Evolutionary conservation across 495 filamentous ascomycete genomes (phyloP), one percentile per base, ranked within the genome.

Genomic region (Glonium stellatum): DNA sequence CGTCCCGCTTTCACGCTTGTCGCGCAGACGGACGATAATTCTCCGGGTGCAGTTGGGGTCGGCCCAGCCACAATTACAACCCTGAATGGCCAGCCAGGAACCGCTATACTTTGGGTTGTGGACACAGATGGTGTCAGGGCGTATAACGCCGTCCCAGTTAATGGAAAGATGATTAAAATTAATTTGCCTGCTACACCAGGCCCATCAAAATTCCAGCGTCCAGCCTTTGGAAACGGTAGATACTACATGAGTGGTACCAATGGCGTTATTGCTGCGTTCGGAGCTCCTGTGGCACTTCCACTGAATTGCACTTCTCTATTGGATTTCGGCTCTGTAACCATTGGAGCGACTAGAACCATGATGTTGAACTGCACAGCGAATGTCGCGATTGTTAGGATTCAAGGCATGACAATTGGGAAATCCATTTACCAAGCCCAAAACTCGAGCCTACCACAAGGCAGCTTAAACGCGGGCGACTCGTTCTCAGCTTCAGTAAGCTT

Each of bases 161-260:
- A 72, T 57, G 76, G 76, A 0, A 62, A 68, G 18, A 56, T 79
- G 44, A 64, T 66, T 19, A 65, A 63, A 8, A 75, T 79, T 55
- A 68, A 55, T 27, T 31, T 77, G 1, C 74, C 75, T 1, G 68
- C 71, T 25, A 15, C 36, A 8, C 18, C 47, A 3, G 23, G 23
- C n/a, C 47, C 47, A 9, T 64, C 63, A 18, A 80, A 79, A 58
- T 80, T 75, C 51, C 71, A 72, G 36, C 70, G 77, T 0, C 76
- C 77, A 5, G 71, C 69, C 0, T 80, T 80, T 62, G 77, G 77
- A 25, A 66, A 80, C 60, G 71, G 69, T 1, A 58, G 74, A 35
- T 57, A 76, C 10, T 80, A 78, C 57, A 58, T 75, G 12, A 69
- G 72, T 13, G 67, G 71, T 23, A 35, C 59, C 18, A 75, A 69